Conservation (phyloP, 495 filamentous ascomycete genomes). For the Aspergillus biplanus region DNA sequence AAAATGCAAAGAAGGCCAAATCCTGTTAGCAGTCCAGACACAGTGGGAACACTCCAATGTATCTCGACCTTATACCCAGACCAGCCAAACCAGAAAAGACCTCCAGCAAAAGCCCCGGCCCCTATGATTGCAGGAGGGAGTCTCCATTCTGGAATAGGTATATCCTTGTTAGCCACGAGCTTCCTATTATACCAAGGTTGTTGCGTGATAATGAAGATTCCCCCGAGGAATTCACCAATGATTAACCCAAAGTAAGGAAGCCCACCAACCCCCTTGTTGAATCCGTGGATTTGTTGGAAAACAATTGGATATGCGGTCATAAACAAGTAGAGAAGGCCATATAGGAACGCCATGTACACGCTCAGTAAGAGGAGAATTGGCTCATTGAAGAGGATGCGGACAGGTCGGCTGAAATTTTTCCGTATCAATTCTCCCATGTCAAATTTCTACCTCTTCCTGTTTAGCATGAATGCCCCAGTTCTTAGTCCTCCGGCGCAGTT, state of each 20-base stretch:
- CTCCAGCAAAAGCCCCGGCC: constrained; percentile 70
- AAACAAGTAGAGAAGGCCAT: constrained; percentile 82
- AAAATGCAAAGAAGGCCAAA: constrained; percentile 79
- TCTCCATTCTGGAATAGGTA: constrained; percentile 85
- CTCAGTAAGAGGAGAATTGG: constrained; percentile 76
- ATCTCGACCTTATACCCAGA: constrained; percentile 64
- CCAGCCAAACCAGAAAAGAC: constrained; percentile 91
- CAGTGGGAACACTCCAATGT: constrained; percentile 82
- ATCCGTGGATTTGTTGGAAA: constrained; percentile 71
- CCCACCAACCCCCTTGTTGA: constrained; percentile 68
- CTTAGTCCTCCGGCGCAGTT: constrained; percentile 77
- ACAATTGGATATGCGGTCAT: constrained; percentile 80
- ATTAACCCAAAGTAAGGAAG: constrained; percentile 85
- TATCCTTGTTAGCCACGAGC: constrained; percentile 69
- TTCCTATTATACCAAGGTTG: constrained; percentile 68
- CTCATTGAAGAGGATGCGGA: constrained; percentile 78
- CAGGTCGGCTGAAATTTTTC: constrained; percentile 83
- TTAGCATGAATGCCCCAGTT: constrained; percentile 96
- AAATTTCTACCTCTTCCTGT: constrained; percentile 87
- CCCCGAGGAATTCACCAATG: constrained; percentile 69
- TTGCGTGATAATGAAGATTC: constrained; percentile 62
- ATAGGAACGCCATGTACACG: constrained; percentile 83
- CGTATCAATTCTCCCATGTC: constrained; percentile 75
- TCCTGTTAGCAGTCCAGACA: constrained; percentile 65
- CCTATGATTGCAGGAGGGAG: constrained; percentile 78